phyloP scores from a whole-genome alignment of 1,139 yeast genomes.

The Geotrichum cucujoidarum region DNA sequence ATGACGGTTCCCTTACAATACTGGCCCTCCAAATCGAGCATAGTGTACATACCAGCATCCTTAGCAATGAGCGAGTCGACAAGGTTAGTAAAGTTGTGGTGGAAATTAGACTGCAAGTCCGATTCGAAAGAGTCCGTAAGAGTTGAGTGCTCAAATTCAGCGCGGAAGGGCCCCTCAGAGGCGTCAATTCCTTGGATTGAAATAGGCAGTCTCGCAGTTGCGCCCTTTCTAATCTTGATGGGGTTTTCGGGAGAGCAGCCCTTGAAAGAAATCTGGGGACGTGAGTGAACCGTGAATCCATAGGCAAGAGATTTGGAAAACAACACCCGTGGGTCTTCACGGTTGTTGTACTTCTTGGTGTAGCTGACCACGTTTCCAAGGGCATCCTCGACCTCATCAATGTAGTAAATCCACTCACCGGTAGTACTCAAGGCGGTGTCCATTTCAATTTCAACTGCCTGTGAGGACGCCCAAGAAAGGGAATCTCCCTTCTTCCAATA shows the following conservation, averaged over 20 bases:
- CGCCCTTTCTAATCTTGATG: constrained; percentile 33
- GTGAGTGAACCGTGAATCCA: constrained; percentile 57
- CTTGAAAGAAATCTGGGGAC: constrained; percentile 48
- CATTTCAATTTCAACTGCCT: constrained; percentile 46
- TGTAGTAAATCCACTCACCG: constrained; percentile 61
- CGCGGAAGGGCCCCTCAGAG: constrained; percentile 34
- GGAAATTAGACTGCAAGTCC: constrained; percentile 12
- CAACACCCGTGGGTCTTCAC: constrained; percentile 26
- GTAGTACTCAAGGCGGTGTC: constrained; percentile 46
- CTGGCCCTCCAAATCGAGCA: constrained; percentile 51
- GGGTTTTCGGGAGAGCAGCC: constrained; percentile 36
- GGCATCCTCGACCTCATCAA: constrained; percentile 66
- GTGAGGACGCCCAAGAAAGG: constrained; percentile 51
- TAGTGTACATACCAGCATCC: constrained; percentile 58
- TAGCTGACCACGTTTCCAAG: constrained; percentile 66
- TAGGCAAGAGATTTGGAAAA: constrained; percentile 36
- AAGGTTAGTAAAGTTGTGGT: constrained; percentile 34
- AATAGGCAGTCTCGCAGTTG: constrained; percentile 27
- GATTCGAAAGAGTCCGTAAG: constrained; percentile 22
- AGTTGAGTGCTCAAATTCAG: constrained; percentile 27
- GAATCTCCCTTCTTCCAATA: constrained; percentile 39
- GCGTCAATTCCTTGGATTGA: constrained; percentile 24
- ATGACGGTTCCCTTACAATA: constrained; percentile 61
- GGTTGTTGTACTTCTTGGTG: constrained; percentile 37
- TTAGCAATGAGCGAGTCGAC: constrained; percentile 38